Evolutionary conservation across 2,329 filamentous ascomycete genomes (phyloP).

Genomic region (Aspergillus sp.): DNA sequence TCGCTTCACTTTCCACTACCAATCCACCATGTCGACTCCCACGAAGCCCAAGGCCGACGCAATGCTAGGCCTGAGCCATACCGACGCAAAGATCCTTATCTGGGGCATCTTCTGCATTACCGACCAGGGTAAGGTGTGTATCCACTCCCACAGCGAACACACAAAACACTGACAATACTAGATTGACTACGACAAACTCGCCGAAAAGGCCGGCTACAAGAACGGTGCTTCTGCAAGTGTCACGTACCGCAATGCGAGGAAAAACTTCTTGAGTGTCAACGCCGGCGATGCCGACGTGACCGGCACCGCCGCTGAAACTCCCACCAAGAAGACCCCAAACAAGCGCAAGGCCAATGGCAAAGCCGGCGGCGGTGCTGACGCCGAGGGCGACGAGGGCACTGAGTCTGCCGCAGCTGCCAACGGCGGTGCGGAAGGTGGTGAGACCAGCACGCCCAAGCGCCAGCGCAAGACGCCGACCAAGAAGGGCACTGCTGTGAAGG

Average conservation of each 20-base stretch:
- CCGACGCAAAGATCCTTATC: slow-evolving; percentile 13
- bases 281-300: background rate
- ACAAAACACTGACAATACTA: background rate
- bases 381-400: background rate
- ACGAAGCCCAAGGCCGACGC: slow-evolving; percentile 9
- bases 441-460: slow-evolving; percentile 10
- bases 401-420: slow-evolving; percentile 2
- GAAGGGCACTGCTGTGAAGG: slow-evolving; percentile 8
- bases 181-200: slow-evolving; percentile 29
- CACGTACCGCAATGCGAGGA: slow-evolving; percentile 27
- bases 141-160: background rate
- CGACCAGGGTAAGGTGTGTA: slow-evolving; percentile 8
- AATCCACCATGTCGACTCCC: slow-evolving; percentile 8
- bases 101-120: slow-evolving; percentile 10
- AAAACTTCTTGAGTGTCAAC: slow-evolving; percentile 22
- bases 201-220: slow-evolving; percentile 26
- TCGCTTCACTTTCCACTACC: too few species aligned
- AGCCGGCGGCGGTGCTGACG: slow-evolving; percentile 2
- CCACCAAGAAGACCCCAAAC: slow-evolving; percentile 8
- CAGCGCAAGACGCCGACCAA: slow-evolving; percentile 14
- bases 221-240: slow-evolving; percentile 25
- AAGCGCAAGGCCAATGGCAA: slow-evolving; percentile 13
- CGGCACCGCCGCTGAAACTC: slow-evolving; percentile 1
- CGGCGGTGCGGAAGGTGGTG: slow-evolving; percentile 3
- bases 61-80: slow-evolving; percentile 8